phyloP scores from a whole-genome alignment of 2,329 filamentous ascomycete genomes.

The Calonectria multiphialidica region DNA sequence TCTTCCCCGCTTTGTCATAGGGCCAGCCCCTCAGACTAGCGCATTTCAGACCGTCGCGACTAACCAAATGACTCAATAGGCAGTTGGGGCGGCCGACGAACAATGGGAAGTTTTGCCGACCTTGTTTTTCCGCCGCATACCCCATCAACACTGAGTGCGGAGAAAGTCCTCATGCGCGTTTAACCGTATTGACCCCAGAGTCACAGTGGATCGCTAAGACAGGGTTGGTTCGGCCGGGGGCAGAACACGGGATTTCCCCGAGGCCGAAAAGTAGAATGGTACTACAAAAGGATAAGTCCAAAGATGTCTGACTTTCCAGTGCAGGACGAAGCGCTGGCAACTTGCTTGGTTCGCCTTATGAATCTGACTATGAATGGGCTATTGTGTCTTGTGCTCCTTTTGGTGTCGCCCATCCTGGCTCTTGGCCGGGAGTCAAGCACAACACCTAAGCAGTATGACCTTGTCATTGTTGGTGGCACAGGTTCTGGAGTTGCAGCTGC shows the following conservation, averaged over 20 bases:
- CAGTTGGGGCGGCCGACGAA: too few relatives aligned
- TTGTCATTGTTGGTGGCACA: neutral
- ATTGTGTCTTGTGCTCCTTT: neutral
- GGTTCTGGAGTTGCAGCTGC: neutral
- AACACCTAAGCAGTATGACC: neutral
- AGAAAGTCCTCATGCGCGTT: neutral
- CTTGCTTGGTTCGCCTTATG: neutral
- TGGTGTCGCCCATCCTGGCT: neutral
- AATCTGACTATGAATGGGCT: neutral
- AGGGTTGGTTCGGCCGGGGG: neutral
- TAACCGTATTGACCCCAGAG: neutral
- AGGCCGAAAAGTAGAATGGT: neutral
- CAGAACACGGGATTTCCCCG: neutral
- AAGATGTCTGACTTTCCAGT: neutral
- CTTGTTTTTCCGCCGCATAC: too few relatives aligned
- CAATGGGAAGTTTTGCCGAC: too few relatives aligned
- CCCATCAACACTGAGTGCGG: neutral
- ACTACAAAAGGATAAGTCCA: neutral
- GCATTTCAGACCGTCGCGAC: too few relatives aligned
- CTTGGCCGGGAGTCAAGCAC: neutral
- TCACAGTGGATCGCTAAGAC: neutral
- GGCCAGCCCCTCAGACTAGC: too few relatives aligned
- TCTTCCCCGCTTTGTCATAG: too few relatives aligned
- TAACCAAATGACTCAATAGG: too few relatives aligned
- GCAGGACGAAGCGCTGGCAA: neutral